These are phyloP conservation scores for Chlamydomonas reinhardtii DNA, from an alignment of 163 green algal genomes.

Conservation along the genomic window DNA sequence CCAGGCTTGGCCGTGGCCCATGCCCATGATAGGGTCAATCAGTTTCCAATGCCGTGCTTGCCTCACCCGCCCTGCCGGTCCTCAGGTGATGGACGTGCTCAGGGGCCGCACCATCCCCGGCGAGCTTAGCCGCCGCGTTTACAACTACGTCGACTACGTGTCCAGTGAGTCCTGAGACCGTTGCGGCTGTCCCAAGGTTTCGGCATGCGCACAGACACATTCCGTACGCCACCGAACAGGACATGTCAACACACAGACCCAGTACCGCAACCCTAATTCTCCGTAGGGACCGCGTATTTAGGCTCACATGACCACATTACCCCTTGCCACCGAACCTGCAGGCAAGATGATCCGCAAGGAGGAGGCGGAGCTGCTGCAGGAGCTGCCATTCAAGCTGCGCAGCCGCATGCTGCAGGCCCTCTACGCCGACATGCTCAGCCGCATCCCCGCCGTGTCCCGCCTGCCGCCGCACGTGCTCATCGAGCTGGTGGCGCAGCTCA, in stretches of 20 bases:
- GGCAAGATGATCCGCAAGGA: slow-evolving; percentile 50
- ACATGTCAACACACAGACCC: too few species aligned
- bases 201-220: too few species aligned
- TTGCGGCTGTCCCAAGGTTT: too few species aligned
- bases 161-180: slow-evolving; percentile 13
- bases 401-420: slow-evolving; percentile 38
- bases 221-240: too few species aligned
- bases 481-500: slow-evolving; percentile 44
- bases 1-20: too few species aligned
- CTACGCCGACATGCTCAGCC: slow-evolving; percentile 26
- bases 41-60: not conserved
- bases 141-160: slow-evolving; percentile 55
- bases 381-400: slow-evolving; percentile 57
- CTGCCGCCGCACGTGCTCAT: slow-evolving; percentile 41
- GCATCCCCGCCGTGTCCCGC: slow-evolving; percentile 26
- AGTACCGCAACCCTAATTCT: too few species aligned
- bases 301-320: too few species aligned
- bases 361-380: slow-evolving; percentile 41
- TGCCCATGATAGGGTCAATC: too few species aligned
- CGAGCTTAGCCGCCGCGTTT: slow-evolving; percentile 46
- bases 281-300: too few species aligned
- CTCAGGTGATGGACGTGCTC: slow-evolving; percentile 47
- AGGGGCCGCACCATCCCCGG: slow-evolving; percentile 40
- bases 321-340: not conserved
- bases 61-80: not conserved